Conservation (phyloP, 805 yeast species). For the Metschnikowia similis region DNA sequence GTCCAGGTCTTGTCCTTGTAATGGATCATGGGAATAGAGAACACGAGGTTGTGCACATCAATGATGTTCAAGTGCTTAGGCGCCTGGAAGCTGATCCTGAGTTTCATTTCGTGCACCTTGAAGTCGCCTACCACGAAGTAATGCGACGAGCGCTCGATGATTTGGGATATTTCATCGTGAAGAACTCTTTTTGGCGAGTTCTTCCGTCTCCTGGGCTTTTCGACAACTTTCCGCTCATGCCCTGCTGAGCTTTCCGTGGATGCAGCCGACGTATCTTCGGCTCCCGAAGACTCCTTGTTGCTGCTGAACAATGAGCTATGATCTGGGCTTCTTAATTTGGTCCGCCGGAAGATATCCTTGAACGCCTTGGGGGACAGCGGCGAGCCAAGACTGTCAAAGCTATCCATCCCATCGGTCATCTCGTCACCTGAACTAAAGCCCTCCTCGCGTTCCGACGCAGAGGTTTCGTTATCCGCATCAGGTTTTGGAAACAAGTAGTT, state of each 20-base stretch:
- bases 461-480: constrained; percentile 7
- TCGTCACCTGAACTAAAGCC: constrained; percentile 1
- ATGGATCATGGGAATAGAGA: constrained; percentile 51
- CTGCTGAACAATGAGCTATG: background rate
- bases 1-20: constrained; percentile 69
- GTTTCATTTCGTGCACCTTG: constrained; percentile 28
- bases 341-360: background rate
- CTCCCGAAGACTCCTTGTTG: constrained; percentile 1
- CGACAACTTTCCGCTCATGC: background rate
- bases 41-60: constrained; percentile 69
- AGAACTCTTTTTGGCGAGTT: background rate
- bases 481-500: constrained; percentile 67
- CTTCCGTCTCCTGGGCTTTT: background rate
- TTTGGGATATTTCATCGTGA: constrained; percentile 34
- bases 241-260: background rate
- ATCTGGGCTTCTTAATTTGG: background rate
- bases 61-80: constrained; percentile 63
- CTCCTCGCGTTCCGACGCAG: background rate
- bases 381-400: background rate
- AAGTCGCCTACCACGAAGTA: constrained; percentile 39
- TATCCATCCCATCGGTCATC: constrained; percentile 24
- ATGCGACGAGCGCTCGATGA: constrained; percentile 40
- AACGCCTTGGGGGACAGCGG: constrained; percentile 1
- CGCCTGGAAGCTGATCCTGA: constrained; percentile 75
- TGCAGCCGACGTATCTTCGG: background rate